Percentiles rank a stretch among this genome's conserved stretches.
Conservation (phyloP, 257 asterid species). For the Apocynum venetum region DNA sequence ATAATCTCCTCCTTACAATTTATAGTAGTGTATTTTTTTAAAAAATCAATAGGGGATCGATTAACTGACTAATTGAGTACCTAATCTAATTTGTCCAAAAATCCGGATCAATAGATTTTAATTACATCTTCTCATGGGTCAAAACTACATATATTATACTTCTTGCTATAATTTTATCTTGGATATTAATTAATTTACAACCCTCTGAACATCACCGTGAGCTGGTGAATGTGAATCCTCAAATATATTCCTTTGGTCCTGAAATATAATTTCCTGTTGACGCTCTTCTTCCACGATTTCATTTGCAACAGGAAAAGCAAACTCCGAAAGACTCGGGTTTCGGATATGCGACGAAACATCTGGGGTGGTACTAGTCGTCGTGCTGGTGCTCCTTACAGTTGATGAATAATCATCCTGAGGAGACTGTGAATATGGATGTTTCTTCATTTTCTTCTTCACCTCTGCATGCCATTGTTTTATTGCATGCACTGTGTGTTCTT, state of each 20-base stretch:
- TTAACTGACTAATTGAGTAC: no score
- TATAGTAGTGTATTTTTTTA: no score
- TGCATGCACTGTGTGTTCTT: conserved; percentile 49
- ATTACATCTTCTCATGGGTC: no score
- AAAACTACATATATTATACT: no score
- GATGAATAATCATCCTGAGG: conserved; percentile 14
- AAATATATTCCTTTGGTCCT: background rate
- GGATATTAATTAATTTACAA: background rate
- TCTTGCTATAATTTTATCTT: no score
- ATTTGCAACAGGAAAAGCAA: conserved; percentile 2
- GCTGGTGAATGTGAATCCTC: background rate
- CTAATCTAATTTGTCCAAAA: no score
- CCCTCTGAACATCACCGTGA: background rate
- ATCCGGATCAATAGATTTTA: no score
- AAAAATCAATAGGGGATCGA: no score
- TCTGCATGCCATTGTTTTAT: conserved; percentile 57
- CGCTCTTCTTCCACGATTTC: conserved; percentile 6
- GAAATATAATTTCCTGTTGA: background rate
- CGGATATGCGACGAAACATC: conserved; percentile 21
- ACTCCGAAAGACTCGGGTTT: conserved; percentile 12
- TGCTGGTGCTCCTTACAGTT: conserved; percentile 6
- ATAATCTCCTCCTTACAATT: no score
- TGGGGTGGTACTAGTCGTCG: conserved; percentile 16
- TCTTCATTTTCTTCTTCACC: conserved; percentile 45
- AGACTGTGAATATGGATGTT: background rate